A percentile compares a stretch with the other conserved stretches of the same genome.
phyloP scores from a whole-genome alignment of 352 stramenopile genomes.

The Pythium rishiriense region DNA sequence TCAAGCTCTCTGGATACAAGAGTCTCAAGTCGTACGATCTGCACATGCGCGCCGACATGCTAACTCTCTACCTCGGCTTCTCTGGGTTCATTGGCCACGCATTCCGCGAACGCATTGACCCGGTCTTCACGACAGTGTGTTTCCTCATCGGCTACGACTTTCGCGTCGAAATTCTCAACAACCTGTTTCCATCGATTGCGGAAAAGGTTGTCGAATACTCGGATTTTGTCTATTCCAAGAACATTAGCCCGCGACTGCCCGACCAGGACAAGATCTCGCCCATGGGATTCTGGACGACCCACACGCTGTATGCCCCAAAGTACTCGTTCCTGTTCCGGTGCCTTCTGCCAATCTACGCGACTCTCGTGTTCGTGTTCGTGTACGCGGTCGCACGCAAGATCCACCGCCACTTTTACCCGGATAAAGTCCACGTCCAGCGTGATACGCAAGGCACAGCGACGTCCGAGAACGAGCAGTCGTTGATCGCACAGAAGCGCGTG shows the following conservation, averaged over 20 bases:
- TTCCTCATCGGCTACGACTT: slow-evolving; percentile 26
- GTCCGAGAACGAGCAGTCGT: slow-evolving; percentile 13
- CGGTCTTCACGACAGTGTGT: slow-evolving; percentile 14
- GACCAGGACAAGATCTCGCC: slow-evolving; percentile 30
- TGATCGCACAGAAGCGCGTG: slow-evolving; percentile 23
- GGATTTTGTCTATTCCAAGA: background rate
- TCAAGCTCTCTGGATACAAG: background rate
- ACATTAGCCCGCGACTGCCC: background rate
- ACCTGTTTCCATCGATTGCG: background rate
- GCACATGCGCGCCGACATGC: slow-evolving; percentile 23
- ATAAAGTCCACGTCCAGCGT: slow-evolving; percentile 11
- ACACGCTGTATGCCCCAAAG: slow-evolving; percentile 1
- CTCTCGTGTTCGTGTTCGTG: slow-evolving; percentile 18
- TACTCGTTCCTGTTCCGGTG: background rate
- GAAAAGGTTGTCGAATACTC: background rate
- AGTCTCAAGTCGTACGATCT: slow-evolving; percentile 8
- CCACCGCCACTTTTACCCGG: slow-evolving; percentile 17
- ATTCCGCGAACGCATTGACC: slow-evolving; percentile 30
- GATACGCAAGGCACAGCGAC: slow-evolving; percentile 6
- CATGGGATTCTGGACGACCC: slow-evolving; percentile 20
- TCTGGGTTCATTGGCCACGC: slow-evolving; percentile 23
- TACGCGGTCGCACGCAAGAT: slow-evolving; percentile 25
- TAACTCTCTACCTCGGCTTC: slow-evolving; percentile 31
- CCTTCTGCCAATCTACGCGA: slow-evolving; percentile 12
- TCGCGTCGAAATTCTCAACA: slow-evolving; percentile 12